Percentiles rank a stretch among this genome's conserved stretches.
phyloP scores from a whole-genome alignment of 805 yeast species.

The Saccharomycopsis fibuligera region DNA sequence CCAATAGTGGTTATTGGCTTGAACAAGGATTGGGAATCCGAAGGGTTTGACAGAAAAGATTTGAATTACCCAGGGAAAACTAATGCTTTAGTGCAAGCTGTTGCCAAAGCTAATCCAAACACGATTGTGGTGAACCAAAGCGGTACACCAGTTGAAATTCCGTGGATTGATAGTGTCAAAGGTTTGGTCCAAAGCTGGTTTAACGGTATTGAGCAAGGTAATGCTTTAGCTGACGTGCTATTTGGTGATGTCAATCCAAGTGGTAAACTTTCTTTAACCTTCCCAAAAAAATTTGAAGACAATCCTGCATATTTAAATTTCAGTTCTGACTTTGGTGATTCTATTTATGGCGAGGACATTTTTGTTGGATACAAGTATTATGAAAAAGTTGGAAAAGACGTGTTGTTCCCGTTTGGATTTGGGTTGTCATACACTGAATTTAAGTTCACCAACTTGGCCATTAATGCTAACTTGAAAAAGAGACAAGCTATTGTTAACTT shows the following conservation, averaged over 20 bases:
- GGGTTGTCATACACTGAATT: no score
- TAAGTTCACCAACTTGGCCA: slow-evolving; percentile 31
- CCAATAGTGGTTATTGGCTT: slow-evolving; percentile 48
- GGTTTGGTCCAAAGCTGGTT: slow-evolving; percentile 49
- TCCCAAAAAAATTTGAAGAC: no score
- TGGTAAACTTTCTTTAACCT: no score
- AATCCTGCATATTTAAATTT: no score
- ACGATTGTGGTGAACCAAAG: slow-evolving; percentile 50
- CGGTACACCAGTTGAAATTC: slow-evolving; percentile 57
- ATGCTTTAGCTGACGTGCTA: no score
- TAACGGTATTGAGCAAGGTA: slow-evolving; percentile 55
- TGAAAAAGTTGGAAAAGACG: no score
- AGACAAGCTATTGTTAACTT: slow-evolving; percentile 29
- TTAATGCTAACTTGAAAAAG: slow-evolving; percentile 24
- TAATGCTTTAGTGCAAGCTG: slow-evolving; percentile 38
- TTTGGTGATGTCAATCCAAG: no score
- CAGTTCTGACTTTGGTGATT: no score
- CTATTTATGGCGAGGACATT: no score
- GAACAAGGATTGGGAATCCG: slow-evolving; percentile 51
- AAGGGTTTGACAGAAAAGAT: slow-evolving; percentile 48
- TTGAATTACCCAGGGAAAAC: slow-evolving; percentile 47
- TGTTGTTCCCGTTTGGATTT: no score
- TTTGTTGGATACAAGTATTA: no score
- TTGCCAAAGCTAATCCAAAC: slow-evolving; percentile 42
- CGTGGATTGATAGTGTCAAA: slow-evolving; percentile 40